Conservation (phyloP, 108 stramenopile species). For the Skeletonema tropicum region DNA sequence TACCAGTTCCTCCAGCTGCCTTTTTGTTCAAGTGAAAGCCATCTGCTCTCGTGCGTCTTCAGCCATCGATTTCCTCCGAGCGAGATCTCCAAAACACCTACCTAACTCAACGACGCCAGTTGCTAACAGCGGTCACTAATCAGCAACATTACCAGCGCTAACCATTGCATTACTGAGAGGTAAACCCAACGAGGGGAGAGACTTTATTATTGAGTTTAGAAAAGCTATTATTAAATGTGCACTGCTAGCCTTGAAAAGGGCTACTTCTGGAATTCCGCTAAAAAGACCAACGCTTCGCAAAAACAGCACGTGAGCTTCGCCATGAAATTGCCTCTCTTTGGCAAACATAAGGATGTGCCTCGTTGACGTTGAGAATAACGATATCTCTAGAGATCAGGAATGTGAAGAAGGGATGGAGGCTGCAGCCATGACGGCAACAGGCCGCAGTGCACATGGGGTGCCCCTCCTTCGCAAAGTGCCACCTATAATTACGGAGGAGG, state of each 20-base stretch:
- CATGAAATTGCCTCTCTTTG: background rate
- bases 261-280: background rate
- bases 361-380: background rate
- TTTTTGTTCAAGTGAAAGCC: background rate
- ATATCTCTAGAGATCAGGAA: background rate
- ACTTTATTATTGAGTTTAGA: background rate
- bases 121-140: background rate
- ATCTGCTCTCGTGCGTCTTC: background rate
- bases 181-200: background rate
- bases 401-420: background rate
- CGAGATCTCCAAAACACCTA: background rate
- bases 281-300: background rate
- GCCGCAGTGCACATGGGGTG: background rate
- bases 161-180: background rate
- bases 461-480: background rate
- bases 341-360: background rate
- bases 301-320: background rate
- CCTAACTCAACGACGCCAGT: background rate
- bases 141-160: background rate
- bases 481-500: background rate
- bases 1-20: background rate
- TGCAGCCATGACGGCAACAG: background rate
- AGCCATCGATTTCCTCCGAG: too few species aligned
- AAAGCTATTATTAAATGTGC: background rate
- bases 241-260: constrained; percentile 5